Base-by-base conservation (phyloP, 1,284 basidiomycete species). In the Albatrellus sp. region DNA sequence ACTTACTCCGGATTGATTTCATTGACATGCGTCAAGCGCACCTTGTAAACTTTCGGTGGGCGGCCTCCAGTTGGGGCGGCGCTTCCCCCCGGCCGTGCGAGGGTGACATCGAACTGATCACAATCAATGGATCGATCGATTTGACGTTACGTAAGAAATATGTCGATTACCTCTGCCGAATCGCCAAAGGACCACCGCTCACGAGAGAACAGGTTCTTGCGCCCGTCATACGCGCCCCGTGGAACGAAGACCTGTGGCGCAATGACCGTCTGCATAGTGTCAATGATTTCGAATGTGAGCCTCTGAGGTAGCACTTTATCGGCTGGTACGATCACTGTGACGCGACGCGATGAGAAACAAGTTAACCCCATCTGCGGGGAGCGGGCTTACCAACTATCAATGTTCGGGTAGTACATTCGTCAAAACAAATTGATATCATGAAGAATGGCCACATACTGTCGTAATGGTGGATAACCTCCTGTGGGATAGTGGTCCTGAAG, bases 201-300 rank as follows among this genome's bases (percentile, higher is more conserved):
- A 62, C 10, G 77, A 63, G 55, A 84, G 87, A 49, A 88, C 57
- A 50, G n/a, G n/a, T 87, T 89, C 59, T 87, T 88, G 14, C 82
- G 65, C 1, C 85, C 84, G 48, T 89, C 84, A 48, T 87, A 87
- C 1, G 73, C 82, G 9, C 70, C 76, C 5, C 66, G 70, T 2
- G 77, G 77, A 1, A 70, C 79, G 53, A 84, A 86, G 13, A 83
- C 62, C 11, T 70, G 59, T 0, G 77, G 75, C 0, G 75, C 73
- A 5, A 71, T 63, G 0, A 60, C 54, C 11, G 62, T 66, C 55
- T 87, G 84, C 5, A 87, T 58, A 9, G 64, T 64, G 6, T 68
- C 66, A 38, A 87, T 75, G 4, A 87, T 60, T 14, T 79, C 73
- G 67, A 85, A 69, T 49, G 84, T 86, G 3, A 82, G 58, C 13